phyloP scores from a whole-genome alignment of 345 rosid genomes.

The Populus simonii region DNA sequence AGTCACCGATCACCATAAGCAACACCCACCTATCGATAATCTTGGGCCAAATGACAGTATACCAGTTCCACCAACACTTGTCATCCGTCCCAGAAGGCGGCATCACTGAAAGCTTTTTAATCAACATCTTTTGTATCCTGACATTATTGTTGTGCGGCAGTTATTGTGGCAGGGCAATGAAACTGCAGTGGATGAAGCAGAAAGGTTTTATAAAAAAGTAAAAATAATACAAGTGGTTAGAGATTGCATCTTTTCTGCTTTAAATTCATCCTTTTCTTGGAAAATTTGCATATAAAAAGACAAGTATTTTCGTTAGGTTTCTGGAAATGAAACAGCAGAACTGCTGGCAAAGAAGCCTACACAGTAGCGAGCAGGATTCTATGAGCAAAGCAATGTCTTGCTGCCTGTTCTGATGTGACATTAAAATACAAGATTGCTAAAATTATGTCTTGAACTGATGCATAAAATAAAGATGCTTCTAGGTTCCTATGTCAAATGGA shows the following conservation, averaged over 20 bases:
- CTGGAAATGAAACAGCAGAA: no score
- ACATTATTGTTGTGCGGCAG: no score
- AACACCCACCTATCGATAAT: conserved; percentile 66
- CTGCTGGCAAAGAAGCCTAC: no score
- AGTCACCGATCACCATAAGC: conserved; percentile 65
- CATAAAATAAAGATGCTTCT: not conserved
- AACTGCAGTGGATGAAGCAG: not conserved
- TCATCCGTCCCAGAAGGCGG: conserved; percentile 42
- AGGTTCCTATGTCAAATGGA: not conserved
- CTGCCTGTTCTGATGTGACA: no score
- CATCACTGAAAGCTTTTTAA: conserved; percentile 21
- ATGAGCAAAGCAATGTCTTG: not conserved
- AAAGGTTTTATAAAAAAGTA: not conserved
- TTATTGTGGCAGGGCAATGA: not conserved
- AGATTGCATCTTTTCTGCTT: not conserved
- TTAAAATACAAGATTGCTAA: no score
- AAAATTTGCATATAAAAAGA: not conserved
- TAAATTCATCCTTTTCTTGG: not conserved
- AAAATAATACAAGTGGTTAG: not conserved
- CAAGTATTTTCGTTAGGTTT: no score
- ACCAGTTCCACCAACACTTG: conserved; percentile 38
- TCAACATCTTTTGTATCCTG: not conserved
- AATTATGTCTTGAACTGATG: no score
- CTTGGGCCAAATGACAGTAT: conserved; percentile 59
- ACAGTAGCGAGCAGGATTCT: not conserved